phyloP scores from a whole-genome alignment of 305 asterid species.

The Andrographis paniculata region DNA sequence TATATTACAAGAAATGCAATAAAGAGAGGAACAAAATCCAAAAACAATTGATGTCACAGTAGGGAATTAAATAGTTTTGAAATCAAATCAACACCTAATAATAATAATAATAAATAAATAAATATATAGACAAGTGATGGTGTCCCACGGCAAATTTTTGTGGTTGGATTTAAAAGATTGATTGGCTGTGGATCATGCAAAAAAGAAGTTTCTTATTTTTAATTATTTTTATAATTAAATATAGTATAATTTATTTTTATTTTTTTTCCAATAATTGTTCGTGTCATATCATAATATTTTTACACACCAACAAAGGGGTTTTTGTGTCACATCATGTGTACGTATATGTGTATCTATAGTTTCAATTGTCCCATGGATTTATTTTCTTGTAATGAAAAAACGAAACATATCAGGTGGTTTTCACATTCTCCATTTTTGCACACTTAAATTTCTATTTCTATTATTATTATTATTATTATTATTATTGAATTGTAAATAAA shows the following conservation, averaged over 20 bases:
- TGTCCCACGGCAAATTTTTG: slow-evolving; percentile 3
- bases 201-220: neutral
- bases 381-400: slow-evolving; percentile 22
- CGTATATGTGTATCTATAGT: slow-evolving; percentile 2
- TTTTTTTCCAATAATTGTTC: neutral
- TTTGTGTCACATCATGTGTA: slow-evolving; percentile 31
- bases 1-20: too few relatives aligned
- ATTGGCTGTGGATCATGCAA: slow-evolving; percentile 4
- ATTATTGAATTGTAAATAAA: too few relatives aligned
- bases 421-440: slow-evolving; percentile 20
- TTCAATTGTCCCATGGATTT: slow-evolving; percentile 17
- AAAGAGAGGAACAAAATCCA: neutral
- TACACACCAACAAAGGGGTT: slow-evolving; percentile 26
- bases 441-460: slow-evolving; percentile 11
- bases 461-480: neutral
- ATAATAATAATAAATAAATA: slow-evolving; percentile 12
- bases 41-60: neutral
- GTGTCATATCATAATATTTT: neutral
- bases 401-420: slow-evolving; percentile 35
- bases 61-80: neutral
- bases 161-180: slow-evolving; percentile 22
- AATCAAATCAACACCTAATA: neutral
- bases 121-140: slow-evolving; percentile 7
- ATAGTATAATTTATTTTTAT: neutral
- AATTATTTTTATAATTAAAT: too few relatives aligned